Evolutionary conservation across 768 basidiomycete species (phyloP).

Genomic region (Kwoniella sp.): DNA sequence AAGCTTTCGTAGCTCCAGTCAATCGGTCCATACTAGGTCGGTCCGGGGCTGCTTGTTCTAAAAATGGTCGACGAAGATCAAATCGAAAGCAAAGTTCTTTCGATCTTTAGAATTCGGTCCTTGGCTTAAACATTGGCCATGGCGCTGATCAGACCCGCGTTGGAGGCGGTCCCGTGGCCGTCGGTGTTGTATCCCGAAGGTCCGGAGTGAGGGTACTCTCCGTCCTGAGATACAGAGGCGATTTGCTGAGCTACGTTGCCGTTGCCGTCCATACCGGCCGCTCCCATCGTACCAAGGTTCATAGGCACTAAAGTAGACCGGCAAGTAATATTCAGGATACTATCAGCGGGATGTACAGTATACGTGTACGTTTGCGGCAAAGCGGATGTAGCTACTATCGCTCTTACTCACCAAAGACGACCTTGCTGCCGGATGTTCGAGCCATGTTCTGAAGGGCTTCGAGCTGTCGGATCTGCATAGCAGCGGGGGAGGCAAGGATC

Average conservation of each 20-base stretch:
- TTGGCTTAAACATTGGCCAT: constrained; percentile 46
- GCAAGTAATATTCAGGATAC: no score
- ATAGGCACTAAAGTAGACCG: constrained; percentile 45
- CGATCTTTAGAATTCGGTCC: no score
- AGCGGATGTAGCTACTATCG: no score
- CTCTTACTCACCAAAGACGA: constrained; percentile 67
- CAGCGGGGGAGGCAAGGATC: constrained; percentile 76
- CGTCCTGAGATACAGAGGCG: constrained; percentile 27
- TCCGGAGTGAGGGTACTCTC: constrained; percentile 12
- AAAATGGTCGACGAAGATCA: no score
- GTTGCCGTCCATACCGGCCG: constrained; percentile 41
- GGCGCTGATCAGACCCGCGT: constrained; percentile 46
- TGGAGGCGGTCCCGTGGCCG: constrained; percentile 25
- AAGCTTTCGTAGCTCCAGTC: no score
- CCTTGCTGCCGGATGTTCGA: constrained; percentile 74
- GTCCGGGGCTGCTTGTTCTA: neutral
- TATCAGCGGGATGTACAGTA: neutral
- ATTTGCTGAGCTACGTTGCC: constrained; percentile 35
- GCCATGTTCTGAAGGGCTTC: constrained; percentile 97
- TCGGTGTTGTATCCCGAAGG: constrained; percentile 5
- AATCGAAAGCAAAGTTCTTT: no score
- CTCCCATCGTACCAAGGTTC: constrained; percentile 51
- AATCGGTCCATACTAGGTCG: no score
- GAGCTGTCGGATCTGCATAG: constrained; percentile 96
- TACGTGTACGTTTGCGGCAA: no score